Base-by-base conservation (phyloP, 164 flowering plant genomes). In the Sextonia rubra region DNA sequence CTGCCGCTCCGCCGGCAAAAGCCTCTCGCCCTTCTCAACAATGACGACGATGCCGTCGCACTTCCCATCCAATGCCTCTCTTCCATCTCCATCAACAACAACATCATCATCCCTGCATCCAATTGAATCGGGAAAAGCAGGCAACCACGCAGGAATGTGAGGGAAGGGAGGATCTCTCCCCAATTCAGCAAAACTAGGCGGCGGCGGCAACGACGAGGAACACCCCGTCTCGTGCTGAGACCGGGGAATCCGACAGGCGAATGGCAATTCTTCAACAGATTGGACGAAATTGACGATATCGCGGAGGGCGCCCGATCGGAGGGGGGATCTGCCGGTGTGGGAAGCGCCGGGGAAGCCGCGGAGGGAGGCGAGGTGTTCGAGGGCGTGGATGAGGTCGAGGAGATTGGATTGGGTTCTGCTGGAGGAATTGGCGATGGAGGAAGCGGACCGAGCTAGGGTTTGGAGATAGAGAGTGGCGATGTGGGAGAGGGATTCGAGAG, bases 361-460 rank as follows among this genome's bases (percentile, higher is more conserved):
- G 0, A 27, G 61, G 23, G 82, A 78, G 26, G 32, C 70, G 27
- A 85, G 25, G 61, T 77, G 83, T 48, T 82, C 85, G 60, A 88
- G 76, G 9, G 81, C 85, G 68, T 47, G 66, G 70, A 77, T 64
- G 25, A 85, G 27, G 75, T 87, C 90, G 68, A 75, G 30, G 66
- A 83, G 63, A 72, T 85, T 88, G 52, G 82, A 78, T 8, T 84
- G 60, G 2, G 87, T 85, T 47, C 92, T 82, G 44, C 74, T 74
- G 71, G 72, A 26, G 3, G 77, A 64, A 68, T 76, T 71, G 37
- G 87, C 85, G 61, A 55, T 37, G 15, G 70, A 55, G 3, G 80
- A 79, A 25, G 88, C 86, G 1, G 60, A 56, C 2, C 22, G 18
- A 56, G 60, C 60, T 56, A 56, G 60, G 22, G 60, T 56, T 56